A percentile compares a stretch with the other conserved stretches of the same genome.
phyloP scores from a whole-genome alignment of 1,139 yeast genomes.

The Pneumocystis jirovecii region DNA sequence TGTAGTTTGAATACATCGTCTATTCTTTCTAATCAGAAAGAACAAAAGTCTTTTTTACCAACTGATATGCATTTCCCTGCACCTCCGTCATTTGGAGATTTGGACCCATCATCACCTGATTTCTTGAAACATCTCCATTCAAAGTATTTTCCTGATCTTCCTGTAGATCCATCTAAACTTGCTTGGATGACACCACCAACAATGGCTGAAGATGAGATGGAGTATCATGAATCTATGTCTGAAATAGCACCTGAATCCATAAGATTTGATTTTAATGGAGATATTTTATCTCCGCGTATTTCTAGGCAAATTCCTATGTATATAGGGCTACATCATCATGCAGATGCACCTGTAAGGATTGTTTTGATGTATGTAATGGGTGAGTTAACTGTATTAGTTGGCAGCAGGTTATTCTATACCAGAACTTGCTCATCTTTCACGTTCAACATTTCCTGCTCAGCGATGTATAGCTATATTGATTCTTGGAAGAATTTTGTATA shows the following conservation, averaged over 20 bases:
- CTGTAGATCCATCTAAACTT: constrained; percentile 63
- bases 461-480: constrained; percentile 76
- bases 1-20: constrained; percentile 8
- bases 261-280: constrained; percentile 79
- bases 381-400: constrained; percentile 21
- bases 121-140: constrained; percentile 67
- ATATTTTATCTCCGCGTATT: constrained; percentile 43
- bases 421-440: constrained; percentile 64
- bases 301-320: constrained; percentile 35
- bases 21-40: constrained; percentile 2
- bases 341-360: constrained; percentile 45
- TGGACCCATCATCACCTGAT: constrained; percentile 46
- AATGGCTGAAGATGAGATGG: constrained; percentile 23
- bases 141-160: constrained; percentile 78
- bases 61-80: constrained; percentile 18
- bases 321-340: constrained; percentile 80
- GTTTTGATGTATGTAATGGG: not conserved
- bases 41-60: constrained; percentile 1
- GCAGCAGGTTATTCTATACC: constrained; percentile 82
- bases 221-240: constrained; percentile 19
- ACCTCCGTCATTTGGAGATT: constrained; percentile 18
- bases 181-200: constrained; percentile 73
- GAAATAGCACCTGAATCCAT: constrained; percentile 34
- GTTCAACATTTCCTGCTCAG: constrained; percentile 74
- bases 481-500: constrained; percentile 71